phyloP scores from a whole-genome alignment of 176 grass and related monocot genomes.

The Echinochloa phyllopogon region DNA sequence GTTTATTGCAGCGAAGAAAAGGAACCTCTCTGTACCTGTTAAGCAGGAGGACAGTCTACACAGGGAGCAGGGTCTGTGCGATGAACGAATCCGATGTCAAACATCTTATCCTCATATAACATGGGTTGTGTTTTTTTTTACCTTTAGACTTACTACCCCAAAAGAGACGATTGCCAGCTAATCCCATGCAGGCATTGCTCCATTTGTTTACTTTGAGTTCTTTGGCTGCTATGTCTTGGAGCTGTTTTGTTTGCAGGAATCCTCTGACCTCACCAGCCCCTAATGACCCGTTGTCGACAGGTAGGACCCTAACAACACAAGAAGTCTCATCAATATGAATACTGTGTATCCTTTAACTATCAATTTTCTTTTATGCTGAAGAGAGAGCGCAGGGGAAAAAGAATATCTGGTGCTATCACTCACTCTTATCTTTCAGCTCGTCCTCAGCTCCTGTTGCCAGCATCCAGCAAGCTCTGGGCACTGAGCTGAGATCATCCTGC shows the following conservation, averaged over 20 bases:
- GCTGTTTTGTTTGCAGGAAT: constrained; percentile 61
- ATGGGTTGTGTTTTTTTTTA: constrained; percentile 58
- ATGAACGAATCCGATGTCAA: constrained; percentile 47
- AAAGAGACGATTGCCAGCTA: constrained; percentile 75
- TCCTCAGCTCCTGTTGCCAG: constrained; percentile 32
- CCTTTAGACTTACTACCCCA: constrained; percentile 51
- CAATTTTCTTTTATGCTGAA: constrained; percentile 4
- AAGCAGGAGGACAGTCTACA: constrained; percentile 41
- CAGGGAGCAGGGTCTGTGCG: constrained; percentile 47
- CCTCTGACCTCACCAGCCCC: constrained; percentile 45
- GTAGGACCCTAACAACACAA: constrained; percentile 41
- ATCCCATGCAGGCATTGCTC: constrained; percentile 55
- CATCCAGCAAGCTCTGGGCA: constrained; percentile 36
- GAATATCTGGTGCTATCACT: constrained; percentile 3
- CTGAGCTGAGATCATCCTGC: constrained; percentile 27
- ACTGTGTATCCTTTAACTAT: not conserved
- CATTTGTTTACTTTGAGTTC: constrained; percentile 56
- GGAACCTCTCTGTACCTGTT: constrained; percentile 17
- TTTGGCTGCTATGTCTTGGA: constrained; percentile 63
- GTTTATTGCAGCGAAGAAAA: constrained; percentile 32
- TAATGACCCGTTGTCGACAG: constrained; percentile 44
- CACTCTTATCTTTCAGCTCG: constrained; percentile 35
- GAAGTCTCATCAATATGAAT: constrained; percentile 33
- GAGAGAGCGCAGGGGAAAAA: not conserved
- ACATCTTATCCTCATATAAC: constrained; percentile 54